phyloP scores from a whole-genome alignment of 495 filamentous ascomycete species.

The Aspergillus cavernicola region DNA sequence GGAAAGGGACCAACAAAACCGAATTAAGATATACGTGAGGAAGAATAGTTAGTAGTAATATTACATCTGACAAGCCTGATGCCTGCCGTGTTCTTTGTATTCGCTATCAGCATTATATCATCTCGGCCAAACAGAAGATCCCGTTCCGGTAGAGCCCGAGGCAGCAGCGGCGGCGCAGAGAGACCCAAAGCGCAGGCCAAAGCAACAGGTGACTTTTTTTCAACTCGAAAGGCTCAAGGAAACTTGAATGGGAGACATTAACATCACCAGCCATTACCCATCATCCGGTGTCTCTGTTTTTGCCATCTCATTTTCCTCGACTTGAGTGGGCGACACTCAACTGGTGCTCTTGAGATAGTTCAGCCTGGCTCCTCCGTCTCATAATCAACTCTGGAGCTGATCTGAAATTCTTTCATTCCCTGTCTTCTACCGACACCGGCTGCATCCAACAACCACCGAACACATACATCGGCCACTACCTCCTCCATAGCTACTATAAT shows the following conservation, averaged over 20 bases:
- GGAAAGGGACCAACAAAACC: too few relatives aligned
- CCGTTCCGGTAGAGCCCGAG: constrained; percentile 21
- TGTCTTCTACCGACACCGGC: constrained; percentile 15
- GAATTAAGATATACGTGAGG: too few relatives aligned
- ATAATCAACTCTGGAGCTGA: constrained; percentile 27
- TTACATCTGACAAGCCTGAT: not conserved
- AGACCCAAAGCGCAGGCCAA: constrained; percentile 30
- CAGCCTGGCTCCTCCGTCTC: constrained; percentile 14
- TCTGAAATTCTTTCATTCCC: constrained; percentile 29
- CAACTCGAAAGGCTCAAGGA: constrained; percentile 13
- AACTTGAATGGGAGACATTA: constrained; percentile 1
- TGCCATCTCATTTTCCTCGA: not conserved
- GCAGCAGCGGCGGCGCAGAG: constrained; percentile 23
- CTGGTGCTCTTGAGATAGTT: too few relatives aligned
- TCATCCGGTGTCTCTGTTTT: constrained; percentile 9
- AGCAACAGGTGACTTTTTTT: constrained; percentile 34
- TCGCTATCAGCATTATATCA: constrained; percentile 12
- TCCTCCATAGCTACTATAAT: constrained; percentile 29
- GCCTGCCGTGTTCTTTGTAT: not conserved
- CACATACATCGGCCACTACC: not conserved
- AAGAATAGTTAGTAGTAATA: too few relatives aligned
- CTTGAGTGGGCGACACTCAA: constrained; percentile 16
- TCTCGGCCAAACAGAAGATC: constrained; percentile 17
- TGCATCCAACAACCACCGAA: constrained; percentile 9
- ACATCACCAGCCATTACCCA: constrained; percentile 5